Evolutionary conservation across 2,329 filamentous ascomycete species (phyloP).

Genomic region (Sporothrix pallida): DNA sequence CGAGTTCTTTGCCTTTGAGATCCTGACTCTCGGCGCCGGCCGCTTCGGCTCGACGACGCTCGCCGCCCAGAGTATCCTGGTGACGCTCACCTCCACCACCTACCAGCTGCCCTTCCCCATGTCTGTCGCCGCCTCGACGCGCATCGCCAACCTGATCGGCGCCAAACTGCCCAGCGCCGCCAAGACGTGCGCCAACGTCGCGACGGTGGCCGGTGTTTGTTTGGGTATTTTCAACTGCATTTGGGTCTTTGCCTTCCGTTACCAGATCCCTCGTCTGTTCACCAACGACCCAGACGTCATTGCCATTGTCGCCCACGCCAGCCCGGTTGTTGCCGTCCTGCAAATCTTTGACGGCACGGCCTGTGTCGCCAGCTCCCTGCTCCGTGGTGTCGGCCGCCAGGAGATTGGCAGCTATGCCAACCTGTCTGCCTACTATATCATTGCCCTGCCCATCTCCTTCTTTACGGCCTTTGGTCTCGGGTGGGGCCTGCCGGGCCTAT

Average conservation of each 20-base stretch:
- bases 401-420: slow-evolving; percentile 90
- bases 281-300: slow-evolving; percentile 76
- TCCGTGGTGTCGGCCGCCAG: slow-evolving; percentile 86
- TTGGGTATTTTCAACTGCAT: slow-evolving; percentile 82
- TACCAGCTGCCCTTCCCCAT: slow-evolving; percentile 94
- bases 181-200: slow-evolving; percentile 77
- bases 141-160: slow-evolving; percentile 90
- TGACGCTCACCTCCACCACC: slow-evolving; percentile 77
- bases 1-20: slow-evolving; percentile 91
- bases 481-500: slow-evolving; percentile 81
- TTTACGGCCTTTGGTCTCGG: slow-evolving; percentile 75
- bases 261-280: slow-evolving; percentile 77
- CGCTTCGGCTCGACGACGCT: slow-evolving; percentile 80
- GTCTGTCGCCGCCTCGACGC: slow-evolving; percentile 84
- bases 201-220: slow-evolving; percentile 67
- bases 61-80: slow-evolving; percentile 85
- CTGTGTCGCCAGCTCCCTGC: slow-evolving; percentile 79
- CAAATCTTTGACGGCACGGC: slow-evolving; percentile 87
- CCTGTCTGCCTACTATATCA: slow-evolving; percentile 81
- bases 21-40: slow-evolving; percentile 81
- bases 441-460: slow-evolving; percentile 85
- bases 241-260: slow-evolving; percentile 70
- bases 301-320: slow-evolving; percentile 67
- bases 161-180: slow-evolving; percentile 82
- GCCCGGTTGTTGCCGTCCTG: slow-evolving; percentile 85